Evolutionary conservation across 1,139 yeast genomes (phyloP).

Genomic region (Protomyces arabidopsidicola): DNA sequence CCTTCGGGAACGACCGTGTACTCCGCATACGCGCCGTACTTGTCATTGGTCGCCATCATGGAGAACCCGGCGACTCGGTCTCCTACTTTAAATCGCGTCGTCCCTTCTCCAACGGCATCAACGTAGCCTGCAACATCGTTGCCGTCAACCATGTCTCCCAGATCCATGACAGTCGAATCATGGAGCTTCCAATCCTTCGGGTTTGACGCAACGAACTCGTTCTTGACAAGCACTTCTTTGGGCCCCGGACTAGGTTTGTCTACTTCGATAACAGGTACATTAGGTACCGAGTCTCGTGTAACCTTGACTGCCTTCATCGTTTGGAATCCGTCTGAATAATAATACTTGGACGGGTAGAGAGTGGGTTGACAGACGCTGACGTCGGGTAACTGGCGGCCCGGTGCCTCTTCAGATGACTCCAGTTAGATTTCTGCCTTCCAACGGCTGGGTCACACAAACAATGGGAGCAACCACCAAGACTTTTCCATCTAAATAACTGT

Average conservation of each 20-base stretch:
- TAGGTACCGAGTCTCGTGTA: neutral
- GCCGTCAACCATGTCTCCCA: constrained; percentile 37
- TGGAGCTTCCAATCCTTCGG: constrained; percentile 74
- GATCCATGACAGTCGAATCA: constrained; percentile 31
- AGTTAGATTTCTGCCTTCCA: no score
- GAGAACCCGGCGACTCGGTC: constrained; percentile 50
- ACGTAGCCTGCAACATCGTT: constrained; percentile 52
- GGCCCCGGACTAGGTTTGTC: constrained; percentile 28
- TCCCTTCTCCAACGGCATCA: constrained; percentile 52
- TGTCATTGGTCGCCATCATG: neutral
- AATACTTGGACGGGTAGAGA: no score
- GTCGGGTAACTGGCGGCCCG: no score
- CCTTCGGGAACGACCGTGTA: constrained; percentile 16
- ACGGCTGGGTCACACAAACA: no score
- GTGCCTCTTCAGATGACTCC: no score
- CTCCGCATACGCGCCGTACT: constrained; percentile 18
- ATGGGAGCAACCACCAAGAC: no score
- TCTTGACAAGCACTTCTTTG: constrained; percentile 50
- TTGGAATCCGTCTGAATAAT: no score
- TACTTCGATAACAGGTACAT: neutral
- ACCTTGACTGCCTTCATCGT: neutral
- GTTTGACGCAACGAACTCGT: constrained; percentile 58
- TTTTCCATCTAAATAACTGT: no score
- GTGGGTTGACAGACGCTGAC: no score
- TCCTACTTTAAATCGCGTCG: constrained; percentile 48